Base-by-base conservation (phyloP, 148 eudicot genomes). In the Persicaria tinctoria region DNA sequence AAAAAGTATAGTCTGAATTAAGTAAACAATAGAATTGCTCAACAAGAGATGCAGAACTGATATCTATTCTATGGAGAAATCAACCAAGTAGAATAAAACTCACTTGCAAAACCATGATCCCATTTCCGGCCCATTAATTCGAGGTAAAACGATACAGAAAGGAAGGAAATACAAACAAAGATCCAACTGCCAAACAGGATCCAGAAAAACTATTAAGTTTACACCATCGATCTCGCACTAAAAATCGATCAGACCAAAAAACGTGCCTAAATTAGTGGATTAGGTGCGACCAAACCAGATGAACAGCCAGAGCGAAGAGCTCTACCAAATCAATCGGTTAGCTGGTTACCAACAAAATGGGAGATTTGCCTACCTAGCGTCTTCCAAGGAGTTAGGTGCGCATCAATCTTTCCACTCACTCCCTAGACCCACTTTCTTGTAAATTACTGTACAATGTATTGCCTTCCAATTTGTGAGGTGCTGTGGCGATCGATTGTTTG, bases 291-390 rank as follows among this genome's bases (percentile, higher is more conserved):
- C 32, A 62, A 32, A 63, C 44, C 46, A 63, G 68, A 63, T 32
- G 68, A 41, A 66, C 47, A 66, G 10, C 46, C 44, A n/a, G 41
- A 66, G 32, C 4, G 6, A 13, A 41, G 38, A 57, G 32, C 63
- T 18, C 47, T 66, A 66, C 46, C 70, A 66, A 64, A 44, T 66
- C 70, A 66, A 44, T 38, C 47, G 70, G 38, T 44, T 8, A 44
- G 70, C 48, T 41, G 46, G 14, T 41, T 46, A 14, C 17, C n/a
- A 41, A 41, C 48, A 66, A 44, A 66, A 16, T 0, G 47, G 41
- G 70, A 41, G 70, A 38, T 41, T 66, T 66, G 47, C 70, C 70
- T 38, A 66, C 68, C 68, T 63, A 63, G 45, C 68, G 68, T 63
- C 68, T 63, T 63, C 44, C 13, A 12, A 66, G n/a, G 47, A 64